Percentiles rank a stretch among this genome's conserved stretches.
Evolutionary conservation across 352 stramenopile genomes (phyloP).

Genomic region (Globisporangium cylindrosporum): DNA sequence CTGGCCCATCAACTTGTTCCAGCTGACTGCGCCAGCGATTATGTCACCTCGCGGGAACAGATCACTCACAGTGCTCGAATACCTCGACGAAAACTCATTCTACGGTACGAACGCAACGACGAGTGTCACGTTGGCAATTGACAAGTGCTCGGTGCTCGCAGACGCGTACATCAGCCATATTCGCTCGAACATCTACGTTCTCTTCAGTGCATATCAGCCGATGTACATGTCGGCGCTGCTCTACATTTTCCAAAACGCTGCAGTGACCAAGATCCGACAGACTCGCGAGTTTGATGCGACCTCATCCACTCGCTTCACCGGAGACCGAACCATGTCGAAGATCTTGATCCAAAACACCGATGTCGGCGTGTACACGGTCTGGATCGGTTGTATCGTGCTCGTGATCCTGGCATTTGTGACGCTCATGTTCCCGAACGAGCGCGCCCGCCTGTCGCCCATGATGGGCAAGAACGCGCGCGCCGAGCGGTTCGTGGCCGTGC

Average conservation of each 20-base stretch:
- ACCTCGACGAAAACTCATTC: not conserved
- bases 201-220: conserved; percentile 24
- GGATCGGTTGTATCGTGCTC: conserved; percentile 21
- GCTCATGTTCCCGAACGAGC: conserved; percentile 49
- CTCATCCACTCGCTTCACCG: conserved; percentile 8
- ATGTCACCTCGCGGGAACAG: conserved; percentile 12
- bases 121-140: not conserved
- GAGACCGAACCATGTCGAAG: conserved; percentile 26
- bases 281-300: not conserved
- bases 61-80: conserved; percentile 13
- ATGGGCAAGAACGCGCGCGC: conserved; percentile 52
- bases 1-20: conserved; percentile 17
- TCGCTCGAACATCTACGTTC: conserved; percentile 24
- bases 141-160: conserved; percentile 19
- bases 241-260: conserved; percentile 54
- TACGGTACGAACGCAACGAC: not conserved
- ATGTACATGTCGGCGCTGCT: conserved; percentile 45
- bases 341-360: conserved; percentile 58
- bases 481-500: conserved; percentile 63
- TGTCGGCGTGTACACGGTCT: conserved; percentile 47
- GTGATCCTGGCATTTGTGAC: conserved; percentile 44
- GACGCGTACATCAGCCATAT: conserved; percentile 40
- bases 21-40: conserved; percentile 13
- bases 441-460: conserved; percentile 41
- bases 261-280: conserved; percentile 23